Percentiles rank a stretch among this genome's conserved stretches.
Evolutionary conservation across 495 filamentous ascomycete genomes (phyloP).

Genomic region (Penicillium pancosmium): DNA sequence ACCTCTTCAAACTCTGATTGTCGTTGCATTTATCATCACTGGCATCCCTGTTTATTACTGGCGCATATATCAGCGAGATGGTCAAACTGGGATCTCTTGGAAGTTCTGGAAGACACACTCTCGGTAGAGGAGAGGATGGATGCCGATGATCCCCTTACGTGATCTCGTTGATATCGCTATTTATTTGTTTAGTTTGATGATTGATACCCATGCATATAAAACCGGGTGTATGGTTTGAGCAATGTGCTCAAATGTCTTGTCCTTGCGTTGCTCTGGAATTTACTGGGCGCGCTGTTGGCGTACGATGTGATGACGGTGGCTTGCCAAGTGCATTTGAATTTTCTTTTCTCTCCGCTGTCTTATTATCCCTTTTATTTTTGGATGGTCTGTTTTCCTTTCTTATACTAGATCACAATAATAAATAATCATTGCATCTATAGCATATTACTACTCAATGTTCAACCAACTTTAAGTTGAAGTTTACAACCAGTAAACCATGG

Average conservation of each 20-base stretch:
- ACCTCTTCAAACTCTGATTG: conserved; percentile 85
- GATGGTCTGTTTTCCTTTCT: conserved; percentile 1
- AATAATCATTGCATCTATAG: conserved; percentile 7
- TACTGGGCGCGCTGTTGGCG: conserved; percentile 13
- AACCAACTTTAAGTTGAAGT: too few relatives aligned
- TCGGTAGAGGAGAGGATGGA: conserved; percentile 8
- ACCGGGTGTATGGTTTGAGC: conserved; percentile 27
- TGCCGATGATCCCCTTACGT: background rate
- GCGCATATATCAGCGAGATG: conserved; percentile 66
- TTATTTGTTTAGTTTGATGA: conserved; percentile 18
- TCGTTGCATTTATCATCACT: conserved; percentile 77
- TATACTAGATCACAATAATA: conserved; percentile 9
- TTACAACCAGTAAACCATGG: too few relatives aligned
- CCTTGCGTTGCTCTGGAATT: background rate
- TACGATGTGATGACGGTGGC: conserved; percentile 30
- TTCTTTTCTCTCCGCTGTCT: conserved; percentile 17
- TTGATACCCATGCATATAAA: conserved; percentile 39
- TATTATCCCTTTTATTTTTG: conserved; percentile 13
- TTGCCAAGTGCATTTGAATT: conserved; percentile 16
- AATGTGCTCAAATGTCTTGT: conserved; percentile 15
- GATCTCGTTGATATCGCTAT: conserved; percentile 1
- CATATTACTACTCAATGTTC: background rate
- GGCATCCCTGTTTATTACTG: conserved; percentile 89
- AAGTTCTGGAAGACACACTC: conserved; percentile 60
- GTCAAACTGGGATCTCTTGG: conserved; percentile 53